Percentiles rank a stretch among this genome's conserved stretches.
Conservation (phyloP, 352 stramenopile species). For the Achlya hypogyna region DNA sequence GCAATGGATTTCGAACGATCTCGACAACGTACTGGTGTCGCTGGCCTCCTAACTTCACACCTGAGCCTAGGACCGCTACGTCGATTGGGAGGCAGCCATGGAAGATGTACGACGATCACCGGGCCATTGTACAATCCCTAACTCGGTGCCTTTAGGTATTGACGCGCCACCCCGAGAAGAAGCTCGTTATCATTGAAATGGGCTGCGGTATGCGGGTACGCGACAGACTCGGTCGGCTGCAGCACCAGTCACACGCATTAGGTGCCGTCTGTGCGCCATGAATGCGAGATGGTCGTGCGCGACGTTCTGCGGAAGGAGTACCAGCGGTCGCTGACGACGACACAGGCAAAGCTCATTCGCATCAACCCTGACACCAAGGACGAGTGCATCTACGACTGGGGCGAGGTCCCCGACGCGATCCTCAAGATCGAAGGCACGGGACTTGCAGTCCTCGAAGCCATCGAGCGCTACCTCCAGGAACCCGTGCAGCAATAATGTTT, state of each 20-base stretch:
- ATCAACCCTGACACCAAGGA: conserved; percentile 62
- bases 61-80: conserved; percentile 41
- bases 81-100: conserved; percentile 69
- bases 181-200: conserved; percentile 74
- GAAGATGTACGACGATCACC: conserved; percentile 35
- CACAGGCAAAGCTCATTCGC: conserved; percentile 56
- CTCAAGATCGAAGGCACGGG: conserved; percentile 43
- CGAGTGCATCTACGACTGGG: conserved; percentile 33
- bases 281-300: conserved; percentile 72
- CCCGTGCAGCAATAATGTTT: conserved; percentile 19
- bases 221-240: not conserved
- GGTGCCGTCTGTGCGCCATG: conserved; percentile 69
- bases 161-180: conserved; percentile 41
- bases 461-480: conserved; percentile 26
- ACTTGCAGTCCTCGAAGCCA: conserved; percentile 43
- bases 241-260: conserved; percentile 14
- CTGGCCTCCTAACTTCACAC: no score
- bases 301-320: conserved; percentile 41
- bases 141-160: conserved; percentile 50
- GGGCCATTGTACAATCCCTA: not conserved
- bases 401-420: conserved; percentile 33
- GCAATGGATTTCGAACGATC: conserved; percentile 65
- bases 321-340: not conserved
- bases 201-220: conserved; percentile 61
- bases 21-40: conserved; percentile 38